A percentile compares a stretch with the other conserved stretches of the same genome.
phyloP scores from a whole-genome alignment of 768 basidiomycete species.

The Suillus hirtellus region DNA sequence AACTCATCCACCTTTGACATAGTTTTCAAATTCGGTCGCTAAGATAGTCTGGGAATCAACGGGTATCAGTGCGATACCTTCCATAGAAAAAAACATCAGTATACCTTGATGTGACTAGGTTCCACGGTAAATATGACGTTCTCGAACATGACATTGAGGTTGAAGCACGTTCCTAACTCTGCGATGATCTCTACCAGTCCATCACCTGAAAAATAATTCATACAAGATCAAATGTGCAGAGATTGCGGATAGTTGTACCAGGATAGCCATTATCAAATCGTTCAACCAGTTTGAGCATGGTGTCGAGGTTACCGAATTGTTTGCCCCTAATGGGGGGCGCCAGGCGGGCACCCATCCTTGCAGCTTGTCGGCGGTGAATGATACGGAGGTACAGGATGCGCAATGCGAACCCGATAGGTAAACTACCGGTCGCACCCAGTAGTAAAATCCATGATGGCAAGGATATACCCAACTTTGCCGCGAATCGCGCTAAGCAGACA shows the following conservation, averaged over 20 bases:
- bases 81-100: neutral
- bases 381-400: slow-evolving; percentile 33
- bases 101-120: slow-evolving; percentile 55
- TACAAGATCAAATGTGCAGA: neutral
- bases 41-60: slow-evolving; percentile 38
- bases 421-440: slow-evolving; percentile 28
- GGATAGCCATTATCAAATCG: slow-evolving; percentile 47
- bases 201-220: slow-evolving; percentile 38
- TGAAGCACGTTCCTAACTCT: slow-evolving; percentile 43
- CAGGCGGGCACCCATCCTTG: slow-evolving; percentile 46
- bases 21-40: slow-evolving; percentile 58
- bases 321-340: slow-evolving; percentile 41
- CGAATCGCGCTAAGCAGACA: slow-evolving; percentile 10
- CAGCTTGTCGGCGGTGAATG: slow-evolving; percentile 37
- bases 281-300: slow-evolving; percentile 37
- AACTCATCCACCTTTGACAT: slow-evolving; percentile 48
- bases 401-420: slow-evolving; percentile 36
- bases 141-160: slow-evolving; percentile 46
- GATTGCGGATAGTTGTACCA: slow-evolving; percentile 34
- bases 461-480: slow-evolving; percentile 18
- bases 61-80: too few relatives aligned
- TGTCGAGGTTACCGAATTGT: slow-evolving; percentile 46
- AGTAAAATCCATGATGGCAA: slow-evolving; percentile 42
- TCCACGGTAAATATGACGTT: slow-evolving; percentile 48
- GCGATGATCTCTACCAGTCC: slow-evolving; percentile 37